phyloP scores from a whole-genome alignment of 768 basidiomycete genomes.

The Nidula microcarpa region DNA sequence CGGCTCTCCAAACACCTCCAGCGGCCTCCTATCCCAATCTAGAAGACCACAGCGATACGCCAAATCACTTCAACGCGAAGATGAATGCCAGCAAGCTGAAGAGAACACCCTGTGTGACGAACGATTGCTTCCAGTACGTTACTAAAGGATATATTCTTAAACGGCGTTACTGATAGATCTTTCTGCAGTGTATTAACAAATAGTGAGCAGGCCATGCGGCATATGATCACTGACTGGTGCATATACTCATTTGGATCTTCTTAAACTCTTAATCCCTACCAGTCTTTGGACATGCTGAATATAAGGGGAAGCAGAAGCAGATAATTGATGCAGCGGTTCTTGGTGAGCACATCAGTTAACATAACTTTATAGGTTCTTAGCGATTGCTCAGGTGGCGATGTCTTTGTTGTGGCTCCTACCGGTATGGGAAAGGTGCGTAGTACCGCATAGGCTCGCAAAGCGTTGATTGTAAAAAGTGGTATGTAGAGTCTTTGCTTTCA shows the following conservation, averaged over 20 bases:
- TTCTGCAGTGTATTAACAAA: not conserved
- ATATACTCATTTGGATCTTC: not conserved
- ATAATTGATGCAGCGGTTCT: slow-evolving; percentile 68
- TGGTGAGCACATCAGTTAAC: slow-evolving; percentile 32
- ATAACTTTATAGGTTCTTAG: not conserved
- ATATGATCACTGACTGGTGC: too few relatives aligned
- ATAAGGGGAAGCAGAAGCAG: slow-evolving; percentile 76
- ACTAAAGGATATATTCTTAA: too few relatives aligned
- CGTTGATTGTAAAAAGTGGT: too few relatives aligned
- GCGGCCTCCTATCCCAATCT: too few relatives aligned
- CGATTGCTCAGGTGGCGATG: slow-evolving; percentile 51
- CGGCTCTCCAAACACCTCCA: too few relatives aligned
- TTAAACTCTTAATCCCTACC: not conserved
- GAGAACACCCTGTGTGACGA: too few relatives aligned
- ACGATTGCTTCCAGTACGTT: too few relatives aligned
- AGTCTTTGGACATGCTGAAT: slow-evolving; percentile 71
- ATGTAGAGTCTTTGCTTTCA: slow-evolving; percentile 81
- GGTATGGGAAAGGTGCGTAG: slow-evolving; percentile 79
- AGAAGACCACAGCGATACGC: too few relatives aligned
- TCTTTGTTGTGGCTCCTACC: slow-evolving; percentile 81
- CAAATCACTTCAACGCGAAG: too few relatives aligned
- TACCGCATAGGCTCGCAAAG: not conserved
- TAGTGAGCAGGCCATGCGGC: not conserved
- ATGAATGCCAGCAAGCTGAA: too few relatives aligned
- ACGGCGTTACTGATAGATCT: not conserved